Evolutionary conservation across 2,329 filamentous ascomycete species (phyloP), one percentile per base, ranked within the genome.

Genomic region (Calycina marina): DNA sequence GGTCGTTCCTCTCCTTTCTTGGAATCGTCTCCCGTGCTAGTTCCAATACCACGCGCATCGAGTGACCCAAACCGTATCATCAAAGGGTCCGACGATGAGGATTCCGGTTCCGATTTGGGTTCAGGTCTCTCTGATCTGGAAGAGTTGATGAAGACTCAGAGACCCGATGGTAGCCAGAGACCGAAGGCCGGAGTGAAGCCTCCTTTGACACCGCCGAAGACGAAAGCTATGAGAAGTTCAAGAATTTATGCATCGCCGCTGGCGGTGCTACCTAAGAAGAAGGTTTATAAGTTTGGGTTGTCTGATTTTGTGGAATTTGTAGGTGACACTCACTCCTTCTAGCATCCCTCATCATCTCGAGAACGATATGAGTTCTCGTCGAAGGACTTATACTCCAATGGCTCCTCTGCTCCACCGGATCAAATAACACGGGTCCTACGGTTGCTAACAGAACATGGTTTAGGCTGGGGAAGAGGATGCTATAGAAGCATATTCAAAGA

Each of bases 11-110:
- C 18, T 9, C 28, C 27, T 6, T 6, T 14, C 22, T 16, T 20
- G 4, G 14, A 15, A 25, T 25, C 20, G 13, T 20, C 30, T 16
- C 24, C 25, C 16, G 28, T 15, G 13, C 24, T 14, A 25, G 25
- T n/a, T 4, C 17, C 25, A 22, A n/a, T 22, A n/a, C 15, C 13
- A 12, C 20, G 4, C 32, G 18, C 16, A n/a, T n/a, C n/a, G n/a
- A n/a, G n/a, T n/a, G n/a, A n/a, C 26, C 25, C 18, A 31, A 34
- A 37, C 15, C 33, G 35, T 20, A 31, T 77, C 34, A 78, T 86
- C 25, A 65, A 64, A 28, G 75, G 70, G 33, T 85, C 81, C 0
- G 81, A 86, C 46, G 77, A 78, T 6, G 67, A 66, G 25, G 64
- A 68, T 27, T 66, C 65, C 16, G 64, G 69, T 30, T 77, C 76